Evolutionary conservation across 768 basidiomycete genomes (phyloP).

Genomic region (Suillus ampliporus): DNA sequence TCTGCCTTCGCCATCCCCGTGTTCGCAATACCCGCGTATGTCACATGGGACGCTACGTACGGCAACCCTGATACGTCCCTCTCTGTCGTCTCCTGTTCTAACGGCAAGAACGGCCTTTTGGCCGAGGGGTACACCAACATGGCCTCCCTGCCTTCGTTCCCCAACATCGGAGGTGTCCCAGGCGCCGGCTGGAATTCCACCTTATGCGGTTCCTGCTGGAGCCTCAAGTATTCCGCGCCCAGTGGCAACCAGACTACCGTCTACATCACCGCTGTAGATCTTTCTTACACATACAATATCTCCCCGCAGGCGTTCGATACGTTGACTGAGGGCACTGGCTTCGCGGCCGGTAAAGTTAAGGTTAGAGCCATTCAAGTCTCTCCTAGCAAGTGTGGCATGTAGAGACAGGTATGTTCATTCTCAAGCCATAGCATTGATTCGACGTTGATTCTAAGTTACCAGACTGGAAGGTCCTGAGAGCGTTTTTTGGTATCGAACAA

Average conservation of each 20-base stretch:
- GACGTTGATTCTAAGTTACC: too few relatives aligned
- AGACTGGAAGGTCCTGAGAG: not conserved
- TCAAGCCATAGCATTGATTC: not conserved
- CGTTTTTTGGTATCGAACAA: not conserved
- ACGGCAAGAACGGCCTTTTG: conserved; percentile 26
- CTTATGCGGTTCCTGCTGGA: conserved; percentile 15
- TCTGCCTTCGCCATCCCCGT: not conserved
- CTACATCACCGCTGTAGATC: conserved; percentile 14
- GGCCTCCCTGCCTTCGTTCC: conserved; percentile 16
- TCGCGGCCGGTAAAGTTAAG: conserved; percentile 6
- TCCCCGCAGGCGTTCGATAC: conserved; percentile 8
- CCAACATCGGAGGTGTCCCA: conserved; percentile 16
- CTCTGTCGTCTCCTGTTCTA: conserved; percentile 23
- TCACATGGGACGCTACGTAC: conserved; percentile 11
- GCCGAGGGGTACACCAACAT: conserved; percentile 23
- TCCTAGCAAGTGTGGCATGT: conserved; percentile 11
- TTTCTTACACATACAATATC: conserved; percentile 6
- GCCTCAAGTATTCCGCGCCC: conserved; percentile 2
- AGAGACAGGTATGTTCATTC: conserved; percentile 1
- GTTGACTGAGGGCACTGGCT: not conserved
- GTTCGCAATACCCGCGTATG: not conserved
- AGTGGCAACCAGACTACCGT: conserved; percentile 1
- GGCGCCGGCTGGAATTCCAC: conserved; percentile 13
- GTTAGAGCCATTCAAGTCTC: conserved; percentile 9
- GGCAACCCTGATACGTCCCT: conserved; percentile 11